A percentile compares a stretch with the other conserved stretches of the same genome.
These are phyloP conservation scores for Glycine tomentella DNA, from an alignment of 306 rosid genomes.

Conservation along the genomic window DNA sequence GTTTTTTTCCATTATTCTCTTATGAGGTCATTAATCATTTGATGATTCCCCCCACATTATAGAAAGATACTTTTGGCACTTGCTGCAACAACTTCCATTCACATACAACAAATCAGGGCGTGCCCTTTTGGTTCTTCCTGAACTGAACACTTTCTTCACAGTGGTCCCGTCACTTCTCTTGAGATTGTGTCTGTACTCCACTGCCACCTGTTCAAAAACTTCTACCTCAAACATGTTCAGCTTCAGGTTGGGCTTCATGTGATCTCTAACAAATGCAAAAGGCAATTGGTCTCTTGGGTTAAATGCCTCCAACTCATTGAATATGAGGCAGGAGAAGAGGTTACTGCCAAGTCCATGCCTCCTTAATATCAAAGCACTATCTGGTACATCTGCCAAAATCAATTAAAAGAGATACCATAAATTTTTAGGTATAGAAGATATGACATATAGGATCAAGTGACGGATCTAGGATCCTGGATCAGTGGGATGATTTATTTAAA, in stretches of 20 bases:
- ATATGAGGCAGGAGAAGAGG: conserved; percentile 84
- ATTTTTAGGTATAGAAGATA: too few relatives aligned
- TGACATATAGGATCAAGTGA: too few relatives aligned
- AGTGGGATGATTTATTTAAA: too few relatives aligned
- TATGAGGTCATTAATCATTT: conserved; percentile 40
- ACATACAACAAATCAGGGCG: conserved; percentile 58
- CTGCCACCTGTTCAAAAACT: conserved; percentile 81
- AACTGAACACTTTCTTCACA: conserved; percentile 41
- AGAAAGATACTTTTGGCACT: conserved; percentile 75
- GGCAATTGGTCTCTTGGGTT: conserved; percentile 95
- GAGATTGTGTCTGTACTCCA: conserved; percentile 84
- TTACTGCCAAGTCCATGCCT: conserved; percentile 71
- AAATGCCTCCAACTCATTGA: conserved; percentile 91
- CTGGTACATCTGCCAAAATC: conserved; percentile 82
- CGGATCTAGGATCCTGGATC: too few relatives aligned
- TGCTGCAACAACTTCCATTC: conserved; percentile 69
- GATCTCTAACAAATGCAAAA: conserved; percentile 91
- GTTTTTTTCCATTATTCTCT: too few relatives aligned
- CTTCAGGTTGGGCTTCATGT: conserved; percentile 71
- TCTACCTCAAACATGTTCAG: conserved; percentile 87
- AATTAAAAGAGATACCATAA: background rate
- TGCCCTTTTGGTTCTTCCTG: conserved; percentile 63
- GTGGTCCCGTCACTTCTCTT: conserved; percentile 48
- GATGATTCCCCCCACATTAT: conserved; percentile 80
- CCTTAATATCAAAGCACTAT: conserved; percentile 87